These are phyloP conservation scores for Ophiostoma ips DNA, from an alignment of 2,329 filamentous ascomycete species.

Conservation along the genomic window DNA sequence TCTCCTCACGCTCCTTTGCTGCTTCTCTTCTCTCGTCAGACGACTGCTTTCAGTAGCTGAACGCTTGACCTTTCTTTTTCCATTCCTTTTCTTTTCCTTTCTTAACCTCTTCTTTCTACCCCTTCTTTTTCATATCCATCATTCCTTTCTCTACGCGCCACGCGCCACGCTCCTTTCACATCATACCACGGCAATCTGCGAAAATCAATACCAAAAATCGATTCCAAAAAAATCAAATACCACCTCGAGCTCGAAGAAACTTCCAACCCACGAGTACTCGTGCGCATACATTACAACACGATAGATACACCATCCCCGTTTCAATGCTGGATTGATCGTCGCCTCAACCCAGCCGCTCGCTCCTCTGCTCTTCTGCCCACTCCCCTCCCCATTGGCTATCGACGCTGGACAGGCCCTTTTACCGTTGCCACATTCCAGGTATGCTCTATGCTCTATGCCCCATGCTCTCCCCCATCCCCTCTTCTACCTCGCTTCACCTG, in stretches of 20 bases:
- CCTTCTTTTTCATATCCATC: not conserved
- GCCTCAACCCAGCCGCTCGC: not conserved
- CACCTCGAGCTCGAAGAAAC: not conserved
- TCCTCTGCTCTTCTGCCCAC: not conserved
- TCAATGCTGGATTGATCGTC: too few relatives aligned
- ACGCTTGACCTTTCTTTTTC: not conserved
- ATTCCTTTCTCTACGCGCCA: not conserved
- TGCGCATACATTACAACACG: too few relatives aligned
- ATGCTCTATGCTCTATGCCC: not conserved
- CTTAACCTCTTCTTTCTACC: not conserved
- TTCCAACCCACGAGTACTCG: not conserved
- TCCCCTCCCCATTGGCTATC: not conserved
- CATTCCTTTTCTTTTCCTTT: not conserved
- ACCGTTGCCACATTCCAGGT: constrained; percentile 1
- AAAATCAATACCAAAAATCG: too few relatives aligned
- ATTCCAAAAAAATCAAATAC: too few relatives aligned
- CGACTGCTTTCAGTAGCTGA: not conserved
- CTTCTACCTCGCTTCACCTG: not conserved
- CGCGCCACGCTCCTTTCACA: not conserved
- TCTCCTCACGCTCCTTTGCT: not conserved
- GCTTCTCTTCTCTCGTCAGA: not conserved
- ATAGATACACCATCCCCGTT: too few relatives aligned
- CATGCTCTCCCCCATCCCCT: not conserved
- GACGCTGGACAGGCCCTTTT: not conserved
- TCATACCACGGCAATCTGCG: not conserved